A percentile compares a stretch with the other conserved stretches of the same genome.
These are phyloP conservation scores for Phaeophleospora eucalypticola DNA, from an alignment of 2,329 filamentous ascomycete genomes.

Conservation along the genomic window DNA sequence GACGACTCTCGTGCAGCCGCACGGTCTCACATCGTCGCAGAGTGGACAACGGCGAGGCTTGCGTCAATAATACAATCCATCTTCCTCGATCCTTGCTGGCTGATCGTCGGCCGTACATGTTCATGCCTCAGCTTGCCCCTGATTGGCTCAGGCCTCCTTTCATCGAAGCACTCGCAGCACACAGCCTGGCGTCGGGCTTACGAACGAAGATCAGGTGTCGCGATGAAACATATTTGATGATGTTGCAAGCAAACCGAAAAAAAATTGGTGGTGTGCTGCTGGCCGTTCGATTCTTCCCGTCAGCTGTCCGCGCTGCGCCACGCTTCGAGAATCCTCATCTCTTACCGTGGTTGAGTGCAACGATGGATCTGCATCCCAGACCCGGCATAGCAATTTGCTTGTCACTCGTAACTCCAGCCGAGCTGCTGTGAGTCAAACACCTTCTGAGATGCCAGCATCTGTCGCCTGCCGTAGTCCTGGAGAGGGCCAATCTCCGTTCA, in stretches of 20 bases:
- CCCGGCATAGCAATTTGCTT: neutral
- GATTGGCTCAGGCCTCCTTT: slow-evolving; percentile 8
- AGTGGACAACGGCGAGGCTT: slow-evolving; percentile 10
- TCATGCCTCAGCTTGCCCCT: slow-evolving; percentile 2
- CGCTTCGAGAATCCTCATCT: neutral
- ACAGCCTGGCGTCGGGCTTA: slow-evolving; percentile 1
- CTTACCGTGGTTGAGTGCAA: neutral
- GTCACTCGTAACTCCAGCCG: neutral
- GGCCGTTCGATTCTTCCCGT: neutral
- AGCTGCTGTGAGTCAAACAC: too few species aligned
- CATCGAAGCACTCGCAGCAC: slow-evolving; percentile 4
- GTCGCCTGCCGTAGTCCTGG: too few species aligned
- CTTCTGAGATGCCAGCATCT: too few species aligned
- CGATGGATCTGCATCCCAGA: neutral
- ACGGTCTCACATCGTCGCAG: slow-evolving; percentile 1
- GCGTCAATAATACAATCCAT: slow-evolving; percentile 2
- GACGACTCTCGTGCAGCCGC: neutral
- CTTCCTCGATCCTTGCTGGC: slow-evolving; percentile 4
- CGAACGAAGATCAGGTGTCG: slow-evolving; percentile 14
- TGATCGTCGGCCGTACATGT: slow-evolving; percentile 10
- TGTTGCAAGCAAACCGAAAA: too few species aligned
- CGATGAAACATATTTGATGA: slow-evolving; percentile 1
- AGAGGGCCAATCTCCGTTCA: too few species aligned
- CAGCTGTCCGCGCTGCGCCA: neutral
- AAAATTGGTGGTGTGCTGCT: too few species aligned